A percentile compares a stretch with the other conserved stretches of the same genome.
Evolutionary conservation across 345 rosid genomes (phyloP).

Genomic region (Euphorbia tirucalli): DNA sequence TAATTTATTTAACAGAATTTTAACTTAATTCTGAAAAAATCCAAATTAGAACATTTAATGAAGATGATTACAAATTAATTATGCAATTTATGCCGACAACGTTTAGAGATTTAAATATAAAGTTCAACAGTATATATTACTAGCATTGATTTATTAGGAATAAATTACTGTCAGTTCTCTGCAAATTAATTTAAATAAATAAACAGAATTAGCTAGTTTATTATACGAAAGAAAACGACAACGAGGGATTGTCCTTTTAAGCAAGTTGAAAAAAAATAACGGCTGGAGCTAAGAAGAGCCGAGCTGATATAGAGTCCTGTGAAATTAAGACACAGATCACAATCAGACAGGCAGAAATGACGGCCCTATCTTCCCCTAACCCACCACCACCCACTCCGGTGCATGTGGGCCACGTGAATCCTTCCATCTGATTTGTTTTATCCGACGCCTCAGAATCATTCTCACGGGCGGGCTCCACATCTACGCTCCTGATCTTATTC

Average conservation of each 20-base stretch:
- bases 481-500: neutral
- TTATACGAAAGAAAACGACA: neutral
- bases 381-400: conserved; percentile 4
- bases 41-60: no score
- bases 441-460: neutral
- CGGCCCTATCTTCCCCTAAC: neutral
- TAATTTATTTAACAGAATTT: no score
- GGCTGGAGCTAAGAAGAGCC: neutral
- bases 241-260: neutral
- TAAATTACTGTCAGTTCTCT: no score
- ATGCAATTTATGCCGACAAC: no score
- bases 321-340: neutral
- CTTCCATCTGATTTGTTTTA: neutral
- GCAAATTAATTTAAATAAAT: no score
- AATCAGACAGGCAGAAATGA: conserved; percentile 3
- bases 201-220: neutral
- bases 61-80: no score
- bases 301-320: neutral
- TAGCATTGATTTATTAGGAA: no score
- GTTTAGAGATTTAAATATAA: no score
- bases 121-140: no score
- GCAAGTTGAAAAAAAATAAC: neutral
- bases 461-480: neutral
- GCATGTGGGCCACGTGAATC: conserved; percentile 22
- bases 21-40: no score